phyloP scores from a whole-genome alignment of 192 early-diverging fungal genomes.

The Coemansia sp. region DNA sequence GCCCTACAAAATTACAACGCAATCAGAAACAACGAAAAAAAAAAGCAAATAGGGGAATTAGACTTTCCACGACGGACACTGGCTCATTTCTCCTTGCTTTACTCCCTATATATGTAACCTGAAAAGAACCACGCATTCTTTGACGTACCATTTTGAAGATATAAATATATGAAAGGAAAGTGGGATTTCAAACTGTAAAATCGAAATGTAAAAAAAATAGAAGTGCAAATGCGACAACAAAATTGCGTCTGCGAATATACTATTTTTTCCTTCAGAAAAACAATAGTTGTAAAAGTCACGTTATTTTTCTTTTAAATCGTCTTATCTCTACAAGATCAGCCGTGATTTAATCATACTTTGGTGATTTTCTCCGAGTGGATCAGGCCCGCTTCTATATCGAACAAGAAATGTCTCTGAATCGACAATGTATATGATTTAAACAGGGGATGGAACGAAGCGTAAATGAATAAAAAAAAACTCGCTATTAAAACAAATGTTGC shows the following conservation, averaged over 20 bases:
- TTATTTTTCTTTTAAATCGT: background rate
- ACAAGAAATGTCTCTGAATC: too few species aligned
- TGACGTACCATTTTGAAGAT: background rate
- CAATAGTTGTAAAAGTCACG: too few species aligned
- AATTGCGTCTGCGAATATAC: background rate
- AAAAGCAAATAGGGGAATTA: background rate
- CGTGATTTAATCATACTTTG: background rate
- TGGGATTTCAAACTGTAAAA: background rate
- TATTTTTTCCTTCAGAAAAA: too few species aligned
- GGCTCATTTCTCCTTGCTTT: too few species aligned
- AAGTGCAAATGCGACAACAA: background rate
- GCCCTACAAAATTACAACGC: conserved; percentile 27
- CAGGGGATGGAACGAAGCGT: too few species aligned
- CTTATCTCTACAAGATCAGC: background rate
- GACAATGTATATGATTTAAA: too few species aligned
- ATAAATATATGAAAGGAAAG: background rate
- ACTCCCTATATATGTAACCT: too few species aligned
- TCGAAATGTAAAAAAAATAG: background rate
- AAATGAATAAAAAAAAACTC: too few species aligned
- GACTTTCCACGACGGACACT: too few species aligned
- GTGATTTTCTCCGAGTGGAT: too few species aligned
- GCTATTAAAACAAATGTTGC: too few species aligned
- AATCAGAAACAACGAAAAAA: background rate
- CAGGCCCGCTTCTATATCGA: too few species aligned
- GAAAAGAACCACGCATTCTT: background rate